A percentile compares a stretch with the other conserved stretches of the same genome.
Evolutionary conservation across 1,284 basidiomycete genomes (phyloP).

Genomic region (Microbotryum saponariae): DNA sequence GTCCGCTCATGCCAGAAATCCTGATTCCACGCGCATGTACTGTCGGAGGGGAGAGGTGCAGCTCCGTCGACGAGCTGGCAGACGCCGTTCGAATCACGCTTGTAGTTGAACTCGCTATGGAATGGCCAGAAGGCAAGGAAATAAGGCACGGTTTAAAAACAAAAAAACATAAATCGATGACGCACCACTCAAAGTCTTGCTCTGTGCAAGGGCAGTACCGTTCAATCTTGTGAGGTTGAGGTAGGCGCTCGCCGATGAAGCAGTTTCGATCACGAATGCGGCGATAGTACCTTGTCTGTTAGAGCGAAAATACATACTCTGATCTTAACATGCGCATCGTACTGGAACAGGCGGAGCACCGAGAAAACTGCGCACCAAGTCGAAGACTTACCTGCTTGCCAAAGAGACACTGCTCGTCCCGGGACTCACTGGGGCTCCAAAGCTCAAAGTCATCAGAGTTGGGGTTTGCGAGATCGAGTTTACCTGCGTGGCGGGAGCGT

Average conservation of each 20-base stretch:
- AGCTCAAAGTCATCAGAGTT: constrained; percentile 83
- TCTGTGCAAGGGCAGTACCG: constrained; percentile 63
- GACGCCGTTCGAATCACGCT: constrained; percentile 56
- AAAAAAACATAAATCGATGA: constrained; percentile 7
- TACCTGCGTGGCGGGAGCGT: constrained; percentile 47
- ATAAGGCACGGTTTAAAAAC: too few relatives aligned
- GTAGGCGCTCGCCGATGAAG: constrained; percentile 60
- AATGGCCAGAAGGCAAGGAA: background rate
- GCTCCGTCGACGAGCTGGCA: constrained; percentile 70
- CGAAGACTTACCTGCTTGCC: constrained; percentile 59
- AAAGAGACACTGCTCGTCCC: constrained; percentile 70
- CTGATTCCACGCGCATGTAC: constrained; percentile 58
- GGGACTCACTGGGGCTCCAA: constrained; percentile 82
- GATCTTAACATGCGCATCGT: background rate
- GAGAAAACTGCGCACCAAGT: background rate
- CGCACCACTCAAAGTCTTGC: constrained; percentile 85
- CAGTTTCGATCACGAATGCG: constrained; percentile 72
- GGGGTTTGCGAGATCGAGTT: constrained; percentile 60
- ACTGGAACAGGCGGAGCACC: background rate
- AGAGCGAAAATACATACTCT: background rate
- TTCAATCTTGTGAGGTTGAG: constrained; percentile 53
- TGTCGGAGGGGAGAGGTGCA: constrained; percentile 48
- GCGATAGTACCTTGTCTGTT: constrained; percentile 75
- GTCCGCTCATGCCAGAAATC: constrained; percentile 87
- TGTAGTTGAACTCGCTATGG: constrained; percentile 78